Evolutionary conservation across 345 rosid genomes (phyloP).

Genomic region (Populus davidiana): DNA sequence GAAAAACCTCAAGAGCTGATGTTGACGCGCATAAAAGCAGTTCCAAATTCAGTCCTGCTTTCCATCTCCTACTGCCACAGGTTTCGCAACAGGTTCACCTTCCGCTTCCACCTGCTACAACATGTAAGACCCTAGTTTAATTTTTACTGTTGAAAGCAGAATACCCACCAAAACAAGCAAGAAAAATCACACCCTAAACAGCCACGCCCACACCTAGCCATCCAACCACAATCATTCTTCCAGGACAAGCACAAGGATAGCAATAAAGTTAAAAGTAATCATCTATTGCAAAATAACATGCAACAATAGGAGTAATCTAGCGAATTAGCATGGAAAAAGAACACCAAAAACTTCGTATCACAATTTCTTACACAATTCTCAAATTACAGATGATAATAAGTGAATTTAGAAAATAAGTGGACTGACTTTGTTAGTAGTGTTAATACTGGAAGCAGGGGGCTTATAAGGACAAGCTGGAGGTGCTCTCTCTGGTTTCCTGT

Average conservation of each 20-base stretch:
- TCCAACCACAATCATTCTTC: not conserved
- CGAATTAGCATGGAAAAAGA: too few relatives aligned
- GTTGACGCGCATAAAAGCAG: not conserved
- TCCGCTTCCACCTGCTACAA: slow-evolving; percentile 5
- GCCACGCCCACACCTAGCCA: too few relatives aligned
- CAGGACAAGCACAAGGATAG: not conserved
- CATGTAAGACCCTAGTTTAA: not conserved
- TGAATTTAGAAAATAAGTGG: too few relatives aligned
- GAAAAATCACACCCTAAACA: not conserved
- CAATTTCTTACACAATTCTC: too few relatives aligned
- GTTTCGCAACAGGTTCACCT: slow-evolving; percentile 1
- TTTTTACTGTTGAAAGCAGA: not conserved
- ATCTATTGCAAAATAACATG: not conserved
- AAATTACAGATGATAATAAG: too few relatives aligned
- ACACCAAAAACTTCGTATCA: too few relatives aligned
- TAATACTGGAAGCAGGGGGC: slow-evolving; percentile 36
- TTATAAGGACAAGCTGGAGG: slow-evolving; percentile 88
- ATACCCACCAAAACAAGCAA: not conserved
- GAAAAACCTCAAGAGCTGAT: not conserved
- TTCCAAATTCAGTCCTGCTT: not conserved
- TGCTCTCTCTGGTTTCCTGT: slow-evolving; percentile 76
- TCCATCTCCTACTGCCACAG: not conserved
- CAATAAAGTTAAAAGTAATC: not conserved
- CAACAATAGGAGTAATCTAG: too few relatives aligned
- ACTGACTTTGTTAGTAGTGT: too few relatives aligned